A percentile compares a stretch with the other conserved stretches of the same genome.
phyloP scores from a whole-genome alignment of 176 grass and related monocot species.

The Oryza brachyantha region DNA sequence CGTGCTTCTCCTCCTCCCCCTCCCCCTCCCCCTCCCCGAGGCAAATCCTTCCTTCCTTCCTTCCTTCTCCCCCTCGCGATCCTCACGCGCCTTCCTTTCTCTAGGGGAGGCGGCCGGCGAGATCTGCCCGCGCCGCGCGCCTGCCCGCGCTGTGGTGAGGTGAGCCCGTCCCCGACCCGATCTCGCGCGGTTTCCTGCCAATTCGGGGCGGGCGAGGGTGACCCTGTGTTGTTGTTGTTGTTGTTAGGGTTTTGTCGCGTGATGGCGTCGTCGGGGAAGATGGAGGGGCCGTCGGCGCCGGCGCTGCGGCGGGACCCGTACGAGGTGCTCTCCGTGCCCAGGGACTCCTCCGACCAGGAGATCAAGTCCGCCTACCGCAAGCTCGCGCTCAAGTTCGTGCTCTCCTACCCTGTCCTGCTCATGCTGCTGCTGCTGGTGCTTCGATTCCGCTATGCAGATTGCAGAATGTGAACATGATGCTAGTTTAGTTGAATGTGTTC shows the following conservation, averaged over 20 bases:
- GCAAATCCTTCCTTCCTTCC: not conserved
- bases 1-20: not conserved
- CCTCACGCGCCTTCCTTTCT: not conserved
- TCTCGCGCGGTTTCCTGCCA: not conserved
- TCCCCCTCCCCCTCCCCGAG: not conserved
- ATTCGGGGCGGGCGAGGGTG: not conserved
- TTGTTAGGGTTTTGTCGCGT: slow-evolving; percentile 34
- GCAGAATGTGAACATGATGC: not conserved
- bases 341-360: slow-evolving; percentile 94
- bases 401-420: not conserved
- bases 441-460: not conserved
- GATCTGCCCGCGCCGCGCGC: slow-evolving; percentile 18
- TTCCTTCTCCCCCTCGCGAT: not conserved
- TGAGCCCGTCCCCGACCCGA: not conserved
- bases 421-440: not conserved
- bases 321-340: slow-evolving; percentile 82
- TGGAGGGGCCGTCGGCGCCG: slow-evolving; percentile 79
- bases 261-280: slow-evolving; percentile 83
- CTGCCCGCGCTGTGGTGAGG: slow-evolving; percentile 2
- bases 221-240: not conserved
- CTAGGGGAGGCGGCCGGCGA: slow-evolving; percentile 19
- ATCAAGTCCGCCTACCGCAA: slow-evolving; percentile 98
- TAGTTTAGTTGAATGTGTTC: not conserved
- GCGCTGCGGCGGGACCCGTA: slow-evolving; percentile 77
- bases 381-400: slow-evolving; percentile 86